Evolutionary conservation across 352 stramenopile species (phyloP).

Genomic region (Globisporangium iwayamae): DNA sequence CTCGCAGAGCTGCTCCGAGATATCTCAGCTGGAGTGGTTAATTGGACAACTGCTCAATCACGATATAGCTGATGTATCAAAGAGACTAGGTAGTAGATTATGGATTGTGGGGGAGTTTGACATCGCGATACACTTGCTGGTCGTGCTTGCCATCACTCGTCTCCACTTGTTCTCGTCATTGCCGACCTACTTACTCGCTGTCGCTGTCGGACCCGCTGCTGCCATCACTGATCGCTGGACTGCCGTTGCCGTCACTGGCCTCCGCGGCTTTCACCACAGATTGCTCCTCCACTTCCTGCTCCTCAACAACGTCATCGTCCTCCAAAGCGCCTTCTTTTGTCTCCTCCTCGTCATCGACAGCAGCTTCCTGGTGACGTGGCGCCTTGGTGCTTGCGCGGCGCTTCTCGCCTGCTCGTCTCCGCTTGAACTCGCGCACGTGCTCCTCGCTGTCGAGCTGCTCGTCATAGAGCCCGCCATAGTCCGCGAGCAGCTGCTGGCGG

Average conservation of each 20-base stretch:
- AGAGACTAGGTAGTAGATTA: not conserved
- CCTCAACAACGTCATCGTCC: constrained; percentile 12
- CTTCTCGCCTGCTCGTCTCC: constrained; percentile 35
- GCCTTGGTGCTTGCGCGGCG: constrained; percentile 7
- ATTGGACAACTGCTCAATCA: no score
- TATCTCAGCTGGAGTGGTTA: no score
- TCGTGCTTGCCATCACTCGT: not conserved
- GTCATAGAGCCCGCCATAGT: constrained; percentile 65
- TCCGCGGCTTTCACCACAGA: constrained; percentile 7
- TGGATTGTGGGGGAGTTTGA: not conserved
- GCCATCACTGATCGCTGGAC: constrained; percentile 60
- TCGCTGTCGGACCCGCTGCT: constrained; percentile 61
- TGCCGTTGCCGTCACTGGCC: constrained; percentile 34
- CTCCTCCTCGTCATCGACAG: constrained; percentile 37
- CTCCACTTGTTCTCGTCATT: not conserved
- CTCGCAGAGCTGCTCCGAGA: no score
- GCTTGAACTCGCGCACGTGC: constrained; percentile 60
- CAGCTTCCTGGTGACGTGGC: not conserved
- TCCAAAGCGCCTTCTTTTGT: constrained; percentile 30
- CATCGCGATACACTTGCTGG: not conserved
- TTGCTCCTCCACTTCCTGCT: not conserved
- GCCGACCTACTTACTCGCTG: constrained; percentile 51
- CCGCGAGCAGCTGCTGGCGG: constrained; percentile 53
- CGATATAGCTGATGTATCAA: no score
- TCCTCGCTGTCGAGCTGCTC: constrained; percentile 64